Percentiles rank a stretch among this genome's conserved stretches.
Evolutionary conservation across 306 rosid species (phyloP).

Genomic region (Heteromeles arbutifolia): DNA sequence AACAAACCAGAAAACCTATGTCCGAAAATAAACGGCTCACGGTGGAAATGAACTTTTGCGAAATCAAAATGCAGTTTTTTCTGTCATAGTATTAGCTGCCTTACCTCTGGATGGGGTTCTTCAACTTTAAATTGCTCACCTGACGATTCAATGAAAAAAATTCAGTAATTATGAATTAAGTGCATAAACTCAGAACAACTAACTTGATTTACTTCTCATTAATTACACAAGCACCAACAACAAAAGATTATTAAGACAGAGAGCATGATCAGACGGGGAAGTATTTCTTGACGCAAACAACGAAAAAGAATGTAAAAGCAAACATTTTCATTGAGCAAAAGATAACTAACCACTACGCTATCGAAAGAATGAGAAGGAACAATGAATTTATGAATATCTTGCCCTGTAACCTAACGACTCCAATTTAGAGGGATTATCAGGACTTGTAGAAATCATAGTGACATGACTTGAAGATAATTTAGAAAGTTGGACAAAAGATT

Average conservation of each 20-base stretch:
- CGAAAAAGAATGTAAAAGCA: too few species aligned
- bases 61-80: background rate
- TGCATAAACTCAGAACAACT: background rate
- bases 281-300: background rate
- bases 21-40: background rate
- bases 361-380: too few species aligned
- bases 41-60: background rate
- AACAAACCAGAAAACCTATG: background rate
- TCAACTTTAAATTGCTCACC: constrained; percentile 26
- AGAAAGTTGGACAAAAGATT: background rate
- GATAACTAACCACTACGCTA: too few species aligned
- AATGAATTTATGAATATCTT: background rate
- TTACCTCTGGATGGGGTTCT: constrained; percentile 20
- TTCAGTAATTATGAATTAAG: background rate
- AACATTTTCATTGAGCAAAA: too few species aligned
- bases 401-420: background rate
- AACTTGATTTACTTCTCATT: background rate
- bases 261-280: background rate
- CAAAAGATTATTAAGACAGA: background rate
- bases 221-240: background rate
- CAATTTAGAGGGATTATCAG: background rate
- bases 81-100: background rate
- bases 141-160: constrained; percentile 5
- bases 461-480: background rate
- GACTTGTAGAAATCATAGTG: background rate